A percentile compares a stretch with the other conserved stretches of the same genome.
These are phyloP conservation scores for Alternaria panax DNA, from an alignment of 2,329 filamentous ascomycete genomes.

Conservation along the genomic window DNA sequence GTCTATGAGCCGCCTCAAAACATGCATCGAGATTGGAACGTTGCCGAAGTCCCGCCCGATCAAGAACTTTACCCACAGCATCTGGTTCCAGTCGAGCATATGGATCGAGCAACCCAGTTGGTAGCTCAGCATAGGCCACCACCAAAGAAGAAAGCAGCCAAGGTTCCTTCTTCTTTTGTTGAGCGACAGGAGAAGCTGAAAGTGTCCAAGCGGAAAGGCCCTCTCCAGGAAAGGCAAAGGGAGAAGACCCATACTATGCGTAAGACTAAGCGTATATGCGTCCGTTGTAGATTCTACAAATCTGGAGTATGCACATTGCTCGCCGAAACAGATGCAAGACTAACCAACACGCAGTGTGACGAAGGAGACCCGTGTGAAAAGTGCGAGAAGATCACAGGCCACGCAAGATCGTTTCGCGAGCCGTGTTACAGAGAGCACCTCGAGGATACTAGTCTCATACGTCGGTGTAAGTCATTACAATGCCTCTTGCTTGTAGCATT, in stretches of 20 bases:
- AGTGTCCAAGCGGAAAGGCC: constrained; percentile 42
- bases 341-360: constrained; percentile 39
- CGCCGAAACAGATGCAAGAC: background rate
- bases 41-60: constrained; percentile 16
- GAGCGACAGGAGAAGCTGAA: constrained; percentile 45
- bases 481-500: background rate
- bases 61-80: constrained; percentile 25
- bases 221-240: constrained; percentile 36
- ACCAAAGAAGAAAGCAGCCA: constrained; percentile 37
- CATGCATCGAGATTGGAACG: constrained; percentile 30
- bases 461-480: constrained; percentile 35
- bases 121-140: constrained; percentile 22
- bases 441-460: constrained; percentile 42
- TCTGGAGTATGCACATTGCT: constrained; percentile 31
- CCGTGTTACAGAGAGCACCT: constrained; percentile 45
- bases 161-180: constrained; percentile 45
- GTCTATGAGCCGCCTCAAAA: constrained; percentile 26
- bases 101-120: constrained; percentile 6
- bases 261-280: constrained; percentile 41
- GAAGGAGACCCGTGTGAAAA: constrained; percentile 42
- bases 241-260: constrained; percentile 48
- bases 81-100: constrained; percentile 15
- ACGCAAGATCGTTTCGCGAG: constrained; percentile 42
- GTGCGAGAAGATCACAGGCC: constrained; percentile 40
- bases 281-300: constrained; percentile 49